phyloP scores from a whole-genome alignment of 345 rosid species.

The Aquilaria malaccensis region DNA sequence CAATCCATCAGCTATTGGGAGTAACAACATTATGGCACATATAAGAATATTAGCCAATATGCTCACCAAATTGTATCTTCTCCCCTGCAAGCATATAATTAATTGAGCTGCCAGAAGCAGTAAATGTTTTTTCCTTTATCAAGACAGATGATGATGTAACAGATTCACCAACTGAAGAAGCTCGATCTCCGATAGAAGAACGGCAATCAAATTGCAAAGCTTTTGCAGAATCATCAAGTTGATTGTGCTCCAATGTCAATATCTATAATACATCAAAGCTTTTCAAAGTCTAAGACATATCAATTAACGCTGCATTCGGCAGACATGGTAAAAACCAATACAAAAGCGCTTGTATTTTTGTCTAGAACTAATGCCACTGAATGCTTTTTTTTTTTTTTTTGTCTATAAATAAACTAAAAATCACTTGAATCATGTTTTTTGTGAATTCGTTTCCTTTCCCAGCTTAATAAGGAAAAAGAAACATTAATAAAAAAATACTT shows the following conservation, averaged over 20 bases:
- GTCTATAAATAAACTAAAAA: too few relatives aligned
- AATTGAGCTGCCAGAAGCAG: slow-evolving; percentile 62
- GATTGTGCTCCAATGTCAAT: slow-evolving; percentile 73
- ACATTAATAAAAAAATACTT: too few relatives aligned
- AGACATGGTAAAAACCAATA: too few relatives aligned
- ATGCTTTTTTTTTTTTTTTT: too few relatives aligned
- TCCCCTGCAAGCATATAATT: slow-evolving; percentile 90
- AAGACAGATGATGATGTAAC: slow-evolving; percentile 42
- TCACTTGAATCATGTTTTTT: too few relatives aligned
- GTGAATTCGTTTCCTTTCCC: too few relatives aligned
- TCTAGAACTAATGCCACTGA: too few relatives aligned
- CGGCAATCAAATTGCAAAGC: slow-evolving; percentile 58
- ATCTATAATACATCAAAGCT: slow-evolving; percentile 37
- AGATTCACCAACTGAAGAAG: slow-evolving; percentile 41
- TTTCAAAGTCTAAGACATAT: too few relatives aligned
- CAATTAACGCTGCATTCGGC: too few relatives aligned
- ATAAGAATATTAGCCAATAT: slow-evolving; percentile 7
- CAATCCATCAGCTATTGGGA: slow-evolving; percentile 7
- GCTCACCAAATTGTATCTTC: slow-evolving; percentile 94
- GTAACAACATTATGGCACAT: slow-evolving; percentile 2
- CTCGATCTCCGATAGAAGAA: slow-evolving; percentile 60
- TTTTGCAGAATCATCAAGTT: slow-evolving; percentile 90
- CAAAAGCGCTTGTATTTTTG: too few relatives aligned
- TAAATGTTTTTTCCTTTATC: slow-evolving; percentile 55
- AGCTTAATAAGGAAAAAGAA: too few relatives aligned